A percentile compares a stretch with the other conserved stretches of the same genome.
phyloP scores from a whole-genome alignment of 805 yeast genomes.

The Wickerhamomyces silvicola region DNA sequence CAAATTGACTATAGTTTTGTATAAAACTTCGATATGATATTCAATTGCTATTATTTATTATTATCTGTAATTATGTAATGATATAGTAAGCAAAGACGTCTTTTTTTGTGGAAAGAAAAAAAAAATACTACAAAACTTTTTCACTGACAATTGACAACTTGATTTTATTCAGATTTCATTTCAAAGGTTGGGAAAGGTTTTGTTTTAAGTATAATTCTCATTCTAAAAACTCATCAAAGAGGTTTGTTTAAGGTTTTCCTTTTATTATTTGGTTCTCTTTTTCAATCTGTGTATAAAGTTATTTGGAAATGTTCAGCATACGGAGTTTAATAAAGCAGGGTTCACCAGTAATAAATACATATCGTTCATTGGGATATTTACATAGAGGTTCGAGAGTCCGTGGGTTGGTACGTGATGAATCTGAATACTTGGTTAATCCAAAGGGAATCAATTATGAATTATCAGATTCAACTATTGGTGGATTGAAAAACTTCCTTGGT shows the following conservation, averaged over 20 bases:
- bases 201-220: background rate
- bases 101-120: too few relatives aligned
- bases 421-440: conserved; percentile 43
- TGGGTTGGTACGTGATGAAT: conserved; percentile 68
- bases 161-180: too few relatives aligned
- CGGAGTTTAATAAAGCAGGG: background rate
- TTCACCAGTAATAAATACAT: background rate
- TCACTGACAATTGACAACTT: too few relatives aligned
- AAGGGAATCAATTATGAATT: conserved; percentile 51
- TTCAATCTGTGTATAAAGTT: background rate
- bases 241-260: too few relatives aligned
- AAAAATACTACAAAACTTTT: too few relatives aligned
- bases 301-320: background rate
- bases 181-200: too few relatives aligned
- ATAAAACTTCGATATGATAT: too few relatives aligned
- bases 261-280: too few relatives aligned
- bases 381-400: conserved; percentile 49
- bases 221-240: too few relatives aligned
- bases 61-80: too few relatives aligned
- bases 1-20: background rate
- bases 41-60: too few relatives aligned
- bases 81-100: too few relatives aligned
- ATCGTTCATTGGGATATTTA: conserved; percentile 31
- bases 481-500: conserved; percentile 43
- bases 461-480: conserved; percentile 39